These are phyloP conservation scores for Botrytis paeoniae DNA, from an alignment of 2,329 filamentous ascomycete species.

Conservation along the genomic window DNA sequence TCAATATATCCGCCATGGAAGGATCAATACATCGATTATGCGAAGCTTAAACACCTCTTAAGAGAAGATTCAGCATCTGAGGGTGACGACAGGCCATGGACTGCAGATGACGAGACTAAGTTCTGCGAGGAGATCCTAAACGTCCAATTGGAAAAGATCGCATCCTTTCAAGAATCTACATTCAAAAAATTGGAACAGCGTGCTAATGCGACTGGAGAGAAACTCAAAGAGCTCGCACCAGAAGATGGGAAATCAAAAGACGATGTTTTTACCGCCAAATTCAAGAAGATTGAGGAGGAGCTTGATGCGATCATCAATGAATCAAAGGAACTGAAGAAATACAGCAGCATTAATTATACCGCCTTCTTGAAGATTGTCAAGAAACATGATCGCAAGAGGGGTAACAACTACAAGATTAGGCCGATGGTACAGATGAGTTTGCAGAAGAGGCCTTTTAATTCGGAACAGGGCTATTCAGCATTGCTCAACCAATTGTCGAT, in stretches of 20 bases:
- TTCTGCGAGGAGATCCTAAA: constrained; percentile 97
- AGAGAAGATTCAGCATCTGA: constrained; percentile 60
- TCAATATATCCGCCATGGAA: constrained; percentile 85
- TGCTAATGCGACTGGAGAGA: constrained; percentile 57
- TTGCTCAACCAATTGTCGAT: constrained; percentile 86
- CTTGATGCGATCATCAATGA: constrained; percentile 86
- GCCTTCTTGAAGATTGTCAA: constrained; percentile 98
- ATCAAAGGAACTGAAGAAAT: constrained; percentile 90
- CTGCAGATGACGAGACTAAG: constrained; percentile 85
- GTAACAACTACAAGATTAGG: constrained; percentile 79
- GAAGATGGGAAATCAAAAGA: constrained; percentile 53
- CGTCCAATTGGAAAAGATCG: constrained; percentile 91
- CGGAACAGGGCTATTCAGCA: constrained; percentile 82
- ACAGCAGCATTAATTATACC: constrained; percentile 94
- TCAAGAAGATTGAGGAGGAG: constrained; percentile 73
- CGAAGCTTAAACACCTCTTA: constrained; percentile 84
- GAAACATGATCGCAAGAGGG: constrained; percentile 95
- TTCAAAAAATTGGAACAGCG: constrained; percentile 56
- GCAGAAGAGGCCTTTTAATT: constrained; percentile 89
- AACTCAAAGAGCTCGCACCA: constrained; percentile 75
- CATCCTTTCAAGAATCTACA: constrained; percentile 81
- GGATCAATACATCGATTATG: constrained; percentile 92
- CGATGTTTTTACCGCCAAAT: constrained; percentile 49
- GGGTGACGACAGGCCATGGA: constrained; percentile 69
- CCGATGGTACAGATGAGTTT: constrained; percentile 89